phyloP scores from a whole-genome alignment of 352 stramenopile genomes.

The Phytopythium montanum region DNA sequence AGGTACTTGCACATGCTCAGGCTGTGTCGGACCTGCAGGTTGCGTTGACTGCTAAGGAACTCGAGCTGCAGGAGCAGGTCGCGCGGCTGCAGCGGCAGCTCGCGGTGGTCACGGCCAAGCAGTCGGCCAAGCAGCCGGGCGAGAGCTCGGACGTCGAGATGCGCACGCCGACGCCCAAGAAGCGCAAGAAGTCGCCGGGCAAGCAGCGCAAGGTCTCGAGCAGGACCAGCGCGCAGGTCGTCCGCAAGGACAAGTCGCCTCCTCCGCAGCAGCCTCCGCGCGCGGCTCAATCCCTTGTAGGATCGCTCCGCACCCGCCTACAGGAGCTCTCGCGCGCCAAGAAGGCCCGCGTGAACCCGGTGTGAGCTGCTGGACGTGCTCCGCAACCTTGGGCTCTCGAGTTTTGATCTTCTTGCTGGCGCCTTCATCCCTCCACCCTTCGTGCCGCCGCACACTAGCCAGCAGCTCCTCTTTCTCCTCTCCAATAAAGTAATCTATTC shows the following conservation, averaged over 20 bases:
- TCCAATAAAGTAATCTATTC: constrained; percentile 9
- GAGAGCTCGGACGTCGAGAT: constrained; percentile 28
- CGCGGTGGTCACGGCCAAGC: constrained; percentile 1
- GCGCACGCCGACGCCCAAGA: constrained; percentile 29
- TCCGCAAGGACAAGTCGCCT: constrained; percentile 29
- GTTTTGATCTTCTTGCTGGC: neutral
- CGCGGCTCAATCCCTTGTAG: constrained; percentile 39
- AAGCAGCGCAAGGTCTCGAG: constrained; percentile 53
- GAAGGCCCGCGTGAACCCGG: constrained; percentile 42
- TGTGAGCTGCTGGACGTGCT: constrained; percentile 19
- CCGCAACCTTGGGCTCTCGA: neutral
- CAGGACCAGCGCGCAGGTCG: constrained; percentile 35
- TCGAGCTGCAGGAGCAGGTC: constrained; percentile 67
- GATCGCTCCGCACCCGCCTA: constrained; percentile 42
- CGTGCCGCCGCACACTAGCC: constrained; percentile 5
- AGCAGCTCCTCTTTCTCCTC: neutral
- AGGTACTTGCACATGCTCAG: constrained; percentile 45
- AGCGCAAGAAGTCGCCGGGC: constrained; percentile 29
- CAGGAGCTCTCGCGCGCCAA: constrained; percentile 47
- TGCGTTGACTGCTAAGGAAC: constrained; percentile 60
- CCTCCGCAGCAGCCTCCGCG: constrained; percentile 37
- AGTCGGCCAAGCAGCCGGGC: constrained; percentile 6
- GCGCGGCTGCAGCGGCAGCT: constrained; percentile 46
- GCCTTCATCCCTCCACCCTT: too few relatives aligned
- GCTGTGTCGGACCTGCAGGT: constrained; percentile 31